Conservation (phyloP, 78 protist species). For the Andalucia godoyi region DNA sequence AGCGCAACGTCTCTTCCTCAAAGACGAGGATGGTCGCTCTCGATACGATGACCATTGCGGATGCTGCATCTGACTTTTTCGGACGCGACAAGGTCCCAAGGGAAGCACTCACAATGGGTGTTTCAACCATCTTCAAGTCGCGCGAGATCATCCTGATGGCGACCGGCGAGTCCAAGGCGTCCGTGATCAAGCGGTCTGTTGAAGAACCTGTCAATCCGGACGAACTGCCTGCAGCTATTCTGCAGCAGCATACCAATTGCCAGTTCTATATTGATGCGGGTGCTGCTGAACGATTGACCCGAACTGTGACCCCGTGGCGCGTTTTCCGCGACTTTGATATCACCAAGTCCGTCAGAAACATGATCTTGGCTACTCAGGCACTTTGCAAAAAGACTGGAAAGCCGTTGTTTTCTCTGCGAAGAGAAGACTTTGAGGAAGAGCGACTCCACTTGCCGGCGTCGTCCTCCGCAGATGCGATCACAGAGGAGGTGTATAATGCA, state of each 20-base stretch:
- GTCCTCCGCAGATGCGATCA: no score
- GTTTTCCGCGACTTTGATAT: no score
- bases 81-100: conserved; percentile 68
- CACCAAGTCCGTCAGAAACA: no score
- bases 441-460: no score
- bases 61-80: conserved; percentile 71
- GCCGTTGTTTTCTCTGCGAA: no score
- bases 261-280: conserved; percentile 16
- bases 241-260: conserved; percentile 8
- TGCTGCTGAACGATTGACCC: conserved; percentile 29
- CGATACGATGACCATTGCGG: conserved; percentile 56
- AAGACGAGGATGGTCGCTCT: conserved; percentile 72
- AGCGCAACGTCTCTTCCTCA: conserved; percentile 38
- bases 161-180: conserved; percentile 20
- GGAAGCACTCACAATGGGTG: conserved; percentile 79
- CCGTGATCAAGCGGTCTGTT: no score
- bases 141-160: background rate
- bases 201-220: no score
- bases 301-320: conserved; percentile 30
- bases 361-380: no score
- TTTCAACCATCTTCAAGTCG: conserved; percentile 63
- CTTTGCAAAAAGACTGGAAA: no score
- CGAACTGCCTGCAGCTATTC: no score
- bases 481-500: no score
- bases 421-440: no score